Evolutionary conservation across 106 monocot species (phyloP).

Genomic region (Apostasia ramifera): DNA sequence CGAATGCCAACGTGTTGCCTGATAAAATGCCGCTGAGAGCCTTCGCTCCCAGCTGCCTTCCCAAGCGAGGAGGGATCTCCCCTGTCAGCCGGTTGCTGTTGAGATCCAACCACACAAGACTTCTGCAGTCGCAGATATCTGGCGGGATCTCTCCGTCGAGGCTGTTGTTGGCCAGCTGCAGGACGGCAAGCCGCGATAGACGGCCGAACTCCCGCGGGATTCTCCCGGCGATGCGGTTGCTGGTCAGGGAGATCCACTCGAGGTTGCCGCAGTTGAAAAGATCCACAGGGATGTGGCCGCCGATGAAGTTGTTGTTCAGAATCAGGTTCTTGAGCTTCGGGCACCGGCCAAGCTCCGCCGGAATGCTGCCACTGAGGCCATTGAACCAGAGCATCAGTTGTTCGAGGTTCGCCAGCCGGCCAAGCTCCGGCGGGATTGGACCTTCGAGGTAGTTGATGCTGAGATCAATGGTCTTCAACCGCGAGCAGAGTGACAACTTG

Average conservation of each 20-base stretch:
- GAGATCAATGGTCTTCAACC: slow-evolving; percentile 49
- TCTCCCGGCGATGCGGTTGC: slow-evolving; percentile 46
- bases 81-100: slow-evolving; percentile 67
- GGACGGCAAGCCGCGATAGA: slow-evolving; percentile 53
- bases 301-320: slow-evolving; percentile 70
- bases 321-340: slow-evolving; percentile 60
- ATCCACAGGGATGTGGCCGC: slow-evolving; percentile 45
- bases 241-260: slow-evolving; percentile 74
- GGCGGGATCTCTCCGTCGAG: slow-evolving; percentile 52
- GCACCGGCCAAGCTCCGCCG: slow-evolving; percentile 59
- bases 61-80: slow-evolving; percentile 50
- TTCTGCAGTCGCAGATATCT: slow-evolving; percentile 70
- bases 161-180: slow-evolving; percentile 78
- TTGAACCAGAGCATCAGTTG: slow-evolving; percentile 78
- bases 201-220: slow-evolving; percentile 46
- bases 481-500: slow-evolving; percentile 33
- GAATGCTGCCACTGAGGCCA: slow-evolving; percentile 45
- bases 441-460: slow-evolving; percentile 67
- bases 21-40: slow-evolving; percentile 56
- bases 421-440: slow-evolving; percentile 52
- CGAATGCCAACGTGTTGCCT: slow-evolving; percentile 77
- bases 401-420: slow-evolving; percentile 45
- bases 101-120: slow-evolving; percentile 80
- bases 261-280: slow-evolving; percentile 61
- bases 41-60: slow-evolving; percentile 50